phyloP scores from a whole-genome alignment of 148 eudicot species.

The Chenopodium formosanum region DNA sequence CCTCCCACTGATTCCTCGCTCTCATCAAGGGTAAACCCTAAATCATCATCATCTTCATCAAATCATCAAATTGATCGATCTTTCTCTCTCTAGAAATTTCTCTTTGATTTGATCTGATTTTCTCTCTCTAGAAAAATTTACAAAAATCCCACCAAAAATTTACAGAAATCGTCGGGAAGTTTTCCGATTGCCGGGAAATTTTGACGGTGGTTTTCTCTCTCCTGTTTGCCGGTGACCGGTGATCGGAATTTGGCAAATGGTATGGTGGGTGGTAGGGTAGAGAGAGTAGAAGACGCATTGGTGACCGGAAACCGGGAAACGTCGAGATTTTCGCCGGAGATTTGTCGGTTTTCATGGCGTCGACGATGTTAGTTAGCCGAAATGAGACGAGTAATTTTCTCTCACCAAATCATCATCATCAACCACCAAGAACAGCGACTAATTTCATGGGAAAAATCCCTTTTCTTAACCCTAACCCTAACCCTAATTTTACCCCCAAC shows the following conservation, averaged over 20 bases:
- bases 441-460: slow-evolving; percentile 33
- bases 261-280: background rate
- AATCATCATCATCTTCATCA: background rate
- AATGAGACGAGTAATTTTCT: slow-evolving; percentile 33
- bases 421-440: slow-evolving; percentile 1
- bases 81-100: background rate
- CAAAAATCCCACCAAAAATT: background rate
- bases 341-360: slow-evolving; percentile 43
- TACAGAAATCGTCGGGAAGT: too few species aligned
- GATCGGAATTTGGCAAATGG: background rate
- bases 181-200: background rate
- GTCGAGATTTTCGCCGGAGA: slow-evolving; percentile 16
- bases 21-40: slow-evolving; percentile 32
- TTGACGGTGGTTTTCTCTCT: too few species aligned
- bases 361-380: slow-evolving; percentile 37
- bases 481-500: slow-evolving; percentile 17
- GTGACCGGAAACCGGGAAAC: background rate
- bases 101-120: background rate
- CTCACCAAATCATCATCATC: slow-evolving; percentile 14
- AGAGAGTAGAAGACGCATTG: slow-evolving; percentile 10
- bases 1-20: slow-evolving; percentile 25
- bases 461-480: slow-evolving; percentile 41
- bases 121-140: background rate
- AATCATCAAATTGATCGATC: background rate
- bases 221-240: too few species aligned